These are phyloP conservation scores for Boehmeria nivea DNA, from an alignment of 306 rosid species.

Conservation along the genomic window DNA sequence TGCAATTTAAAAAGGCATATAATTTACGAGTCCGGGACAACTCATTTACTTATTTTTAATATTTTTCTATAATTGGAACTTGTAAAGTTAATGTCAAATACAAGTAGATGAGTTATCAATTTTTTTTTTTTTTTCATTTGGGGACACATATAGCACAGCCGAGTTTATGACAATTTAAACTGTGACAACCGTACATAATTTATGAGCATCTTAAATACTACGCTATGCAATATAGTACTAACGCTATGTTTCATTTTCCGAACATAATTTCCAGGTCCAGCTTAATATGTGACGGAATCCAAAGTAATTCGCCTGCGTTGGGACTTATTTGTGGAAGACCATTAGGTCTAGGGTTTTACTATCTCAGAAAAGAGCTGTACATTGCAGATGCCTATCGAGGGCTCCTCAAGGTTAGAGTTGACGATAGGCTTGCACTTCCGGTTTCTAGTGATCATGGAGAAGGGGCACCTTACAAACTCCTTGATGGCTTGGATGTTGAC, in stretches of 20 bases:
- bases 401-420: constrained; percentile 8
- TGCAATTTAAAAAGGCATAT: too few relatives aligned
- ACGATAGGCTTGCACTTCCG: constrained; percentile 27
- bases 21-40: too few relatives aligned
- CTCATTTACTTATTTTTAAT: too few relatives aligned
- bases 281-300: constrained; percentile 38
- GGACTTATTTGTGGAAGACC: constrained; percentile 51
- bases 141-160: too few relatives aligned
- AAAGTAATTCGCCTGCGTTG: constrained; percentile 23
- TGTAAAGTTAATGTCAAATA: too few relatives aligned
- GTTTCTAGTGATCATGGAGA: neutral
- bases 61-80: too few relatives aligned
- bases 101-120: too few relatives aligned
- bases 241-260: neutral
- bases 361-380: constrained; percentile 22
- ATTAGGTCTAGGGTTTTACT: constrained; percentile 37
- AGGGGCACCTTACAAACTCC: constrained; percentile 15
- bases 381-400: constrained; percentile 44
- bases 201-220: too few relatives aligned
- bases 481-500: constrained; percentile 33
- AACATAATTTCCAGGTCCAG: constrained; percentile 23
- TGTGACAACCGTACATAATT: too few relatives aligned
- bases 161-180: too few relatives aligned
- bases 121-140: too few relatives aligned
- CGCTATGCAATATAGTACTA: neutral